Evolutionary conservation across 257 asterid species (phyloP), one percentile per base, ranked within the genome.

Genomic region (Schizonepeta tenuifolia): DNA sequence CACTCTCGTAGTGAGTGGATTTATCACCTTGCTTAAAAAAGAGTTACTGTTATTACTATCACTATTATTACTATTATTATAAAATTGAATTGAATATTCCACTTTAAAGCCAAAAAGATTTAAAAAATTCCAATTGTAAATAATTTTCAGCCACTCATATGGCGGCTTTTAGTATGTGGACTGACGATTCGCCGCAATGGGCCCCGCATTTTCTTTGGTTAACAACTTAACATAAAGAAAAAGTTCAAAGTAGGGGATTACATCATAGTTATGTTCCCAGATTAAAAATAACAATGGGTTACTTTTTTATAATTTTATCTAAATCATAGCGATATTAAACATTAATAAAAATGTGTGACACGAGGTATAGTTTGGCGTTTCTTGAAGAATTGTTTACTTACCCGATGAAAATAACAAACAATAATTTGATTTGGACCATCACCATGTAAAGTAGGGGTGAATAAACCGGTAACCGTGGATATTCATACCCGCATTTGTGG

Each of bases 131-230:
- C 41, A 57, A 49, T 26, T 33, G 7, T 8, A 43, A 59, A 59
- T 35, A 15, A 33, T 31, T n/a, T 63, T 35, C 20, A 51, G 65
- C 65, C 71, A 47, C 69, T 65, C 73, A 54, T 33, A 50, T 43
- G 26, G 71, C 3, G 14, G 69, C 62, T 14, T 66, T 62, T 64
- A 59, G n/a, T 53, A 35, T 74, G 73, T 43, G 26, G 26, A 71
- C 70, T 8, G 67, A 46, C 84, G 86, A 77, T 70, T 76, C 88
- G 86, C 83, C 86, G 83, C 66, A 65, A 69, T 75, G 85, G 84
- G 85, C 9, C 78, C 89, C 66, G 22, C 77, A 11, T n/a, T n/a
- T n/a, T n/a, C n/a, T n/a, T n/a, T n/a, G n/a, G n/a, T n/a, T n/a
- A n/a, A n/a, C n/a, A n/a, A n/a, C n/a, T n/a, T n/a, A n/a, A n/a